Evolutionary conservation across 1,284 basidiomycete genomes (phyloP).

Genomic region (Amylostereum areolatum): DNA sequence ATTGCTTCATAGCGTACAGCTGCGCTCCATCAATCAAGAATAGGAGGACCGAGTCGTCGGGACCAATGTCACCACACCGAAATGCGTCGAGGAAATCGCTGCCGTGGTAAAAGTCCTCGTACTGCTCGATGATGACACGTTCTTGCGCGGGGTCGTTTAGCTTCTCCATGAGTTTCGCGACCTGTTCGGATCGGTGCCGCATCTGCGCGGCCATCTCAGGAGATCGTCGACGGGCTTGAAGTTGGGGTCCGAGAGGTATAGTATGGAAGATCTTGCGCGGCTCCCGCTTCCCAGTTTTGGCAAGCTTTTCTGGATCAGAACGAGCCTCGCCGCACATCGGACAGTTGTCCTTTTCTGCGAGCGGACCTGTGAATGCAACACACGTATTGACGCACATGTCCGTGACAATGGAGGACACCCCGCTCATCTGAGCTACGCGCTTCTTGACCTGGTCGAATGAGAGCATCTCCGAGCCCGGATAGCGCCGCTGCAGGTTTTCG

Average conservation of each 20-base stretch:
- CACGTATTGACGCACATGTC: background rate
- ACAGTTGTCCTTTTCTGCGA: background rate
- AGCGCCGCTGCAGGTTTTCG: background rate
- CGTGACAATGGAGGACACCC: background rate
- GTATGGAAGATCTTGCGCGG: background rate
- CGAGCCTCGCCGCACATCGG: background rate
- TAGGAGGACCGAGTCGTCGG: background rate
- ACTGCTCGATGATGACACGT: background rate
- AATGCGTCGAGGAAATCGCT: background rate
- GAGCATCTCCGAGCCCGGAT: background rate
- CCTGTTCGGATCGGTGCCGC: background rate
- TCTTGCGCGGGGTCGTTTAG: background rate
- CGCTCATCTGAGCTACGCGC: background rate
- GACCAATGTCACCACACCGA: background rate
- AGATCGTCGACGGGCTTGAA: background rate
- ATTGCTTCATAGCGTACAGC: slow-evolving; percentile 1
- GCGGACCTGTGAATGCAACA: background rate
- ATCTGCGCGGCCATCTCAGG: background rate
- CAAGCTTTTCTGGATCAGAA: background rate
- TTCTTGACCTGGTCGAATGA: background rate
- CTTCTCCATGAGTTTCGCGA: background rate
- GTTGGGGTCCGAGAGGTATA: background rate
- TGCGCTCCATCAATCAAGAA: background rate
- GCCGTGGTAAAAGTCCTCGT: background rate
- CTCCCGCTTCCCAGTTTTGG: background rate